phyloP scores from a whole-genome alignment of 2,329 filamentous ascomycete genomes.

The Fusarium zealandicum region DNA sequence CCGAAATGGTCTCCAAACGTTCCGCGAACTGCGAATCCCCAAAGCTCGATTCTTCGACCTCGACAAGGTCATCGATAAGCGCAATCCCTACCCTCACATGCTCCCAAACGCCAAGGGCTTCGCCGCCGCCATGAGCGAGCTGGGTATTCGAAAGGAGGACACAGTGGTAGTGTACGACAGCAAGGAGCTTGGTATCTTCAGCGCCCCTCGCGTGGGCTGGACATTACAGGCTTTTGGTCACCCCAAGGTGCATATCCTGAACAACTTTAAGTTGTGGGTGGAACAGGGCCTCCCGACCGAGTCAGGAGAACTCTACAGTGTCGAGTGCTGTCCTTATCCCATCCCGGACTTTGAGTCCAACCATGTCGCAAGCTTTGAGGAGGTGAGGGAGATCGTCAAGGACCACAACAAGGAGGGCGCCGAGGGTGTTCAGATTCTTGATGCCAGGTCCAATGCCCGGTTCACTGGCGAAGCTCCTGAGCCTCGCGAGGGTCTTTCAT shows the following conservation, averaged over 20 bases:
- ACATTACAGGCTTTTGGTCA: slow-evolving; percentile 92
- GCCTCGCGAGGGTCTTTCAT: slow-evolving; percentile 83
- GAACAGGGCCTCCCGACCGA: slow-evolving; percentile 83
- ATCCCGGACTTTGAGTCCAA: slow-evolving; percentile 66
- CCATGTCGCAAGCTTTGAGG: slow-evolving; percentile 81
- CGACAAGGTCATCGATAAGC: slow-evolving; percentile 86
- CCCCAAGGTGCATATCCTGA: slow-evolving; percentile 83
- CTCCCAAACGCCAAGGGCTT: slow-evolving; percentile 83
- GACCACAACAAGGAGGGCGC: slow-evolving; percentile 83
- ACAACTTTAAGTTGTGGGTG: slow-evolving; percentile 96
- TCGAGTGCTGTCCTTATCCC: slow-evolving; percentile 70
- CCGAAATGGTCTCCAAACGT: slow-evolving; percentile 81
- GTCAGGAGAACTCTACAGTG: slow-evolving; percentile 74
- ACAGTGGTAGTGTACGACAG: slow-evolving; percentile 94
- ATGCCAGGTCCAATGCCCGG: slow-evolving; percentile 80
- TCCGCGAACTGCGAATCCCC: slow-evolving; percentile 83
- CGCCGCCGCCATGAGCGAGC: slow-evolving; percentile 83
- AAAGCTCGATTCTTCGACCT: slow-evolving; percentile 95
- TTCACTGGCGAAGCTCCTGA: slow-evolving; percentile 87
- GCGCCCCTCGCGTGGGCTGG: slow-evolving; percentile 92
- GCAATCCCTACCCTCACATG: slow-evolving; percentile 95
- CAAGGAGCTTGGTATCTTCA: slow-evolving; percentile 91
- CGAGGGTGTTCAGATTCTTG: slow-evolving; percentile 85
- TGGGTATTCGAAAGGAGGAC: slow-evolving; percentile 88
- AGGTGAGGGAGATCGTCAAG: slow-evolving; percentile 78